A percentile compares a stretch with the other conserved stretches of the same genome.
Evolutionary conservation across 1,139 yeast genomes (phyloP).

Genomic region (Geotrichum reessii): DNA sequence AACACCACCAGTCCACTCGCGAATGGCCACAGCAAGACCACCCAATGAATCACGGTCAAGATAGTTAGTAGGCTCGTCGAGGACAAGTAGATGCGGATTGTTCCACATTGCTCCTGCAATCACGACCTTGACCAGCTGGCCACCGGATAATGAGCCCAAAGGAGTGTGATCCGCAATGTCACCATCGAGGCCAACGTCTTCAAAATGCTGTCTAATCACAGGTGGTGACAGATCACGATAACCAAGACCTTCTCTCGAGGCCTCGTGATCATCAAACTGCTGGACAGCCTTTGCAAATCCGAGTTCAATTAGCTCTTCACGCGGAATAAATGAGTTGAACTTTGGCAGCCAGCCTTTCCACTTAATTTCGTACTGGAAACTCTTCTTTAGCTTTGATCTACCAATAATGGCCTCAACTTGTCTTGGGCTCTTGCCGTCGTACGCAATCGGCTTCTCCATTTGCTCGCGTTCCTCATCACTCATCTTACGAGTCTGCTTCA

Average conservation of each 20-base stretch:
- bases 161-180: constrained; percentile 98
- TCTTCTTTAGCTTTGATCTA: constrained; percentile 91
- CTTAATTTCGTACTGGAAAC: constrained; percentile 93
- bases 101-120: constrained; percentile 99
- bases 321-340: constrained; percentile 89
- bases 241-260: constrained; percentile 97
- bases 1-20: constrained; percentile 98
- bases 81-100: constrained; percentile 93
- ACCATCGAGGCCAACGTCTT: constrained; percentile 94
- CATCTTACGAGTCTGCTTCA: constrained; percentile 88
- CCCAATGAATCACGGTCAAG: constrained; percentile 96
- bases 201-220: constrained; percentile 93
- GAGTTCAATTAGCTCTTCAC: constrained; percentile 67
- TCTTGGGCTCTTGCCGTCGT: constrained; percentile 86
- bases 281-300: constrained; percentile 88
- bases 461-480: constrained; percentile 75
- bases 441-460: constrained; percentile 75
- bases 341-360: constrained; percentile 93
- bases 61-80: constrained; percentile 98
- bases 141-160: constrained; percentile 93
- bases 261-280: constrained; percentile 95
- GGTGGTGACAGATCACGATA: constrained; percentile 88
- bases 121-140: constrained; percentile 95
- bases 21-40: constrained; percentile 92
- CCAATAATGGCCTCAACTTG: constrained; percentile 91